Evolutionary conservation across 306 rosid species (phyloP).

Genomic region (Oxytropis ochrocephala): DNA sequence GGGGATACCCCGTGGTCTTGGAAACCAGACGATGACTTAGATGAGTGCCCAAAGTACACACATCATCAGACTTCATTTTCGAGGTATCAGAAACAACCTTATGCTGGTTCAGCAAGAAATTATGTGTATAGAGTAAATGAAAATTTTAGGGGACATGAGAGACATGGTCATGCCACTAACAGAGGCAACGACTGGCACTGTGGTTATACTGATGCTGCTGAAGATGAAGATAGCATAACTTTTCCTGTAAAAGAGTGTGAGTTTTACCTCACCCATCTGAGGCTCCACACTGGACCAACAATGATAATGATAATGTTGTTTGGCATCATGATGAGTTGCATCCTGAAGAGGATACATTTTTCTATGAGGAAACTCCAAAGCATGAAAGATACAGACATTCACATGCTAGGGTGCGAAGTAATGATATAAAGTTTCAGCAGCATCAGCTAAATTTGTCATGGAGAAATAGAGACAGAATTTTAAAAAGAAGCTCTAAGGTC

Average conservation of each 20-base stretch:
- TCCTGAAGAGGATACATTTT: not conserved
- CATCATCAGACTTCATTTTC: conserved; percentile 11
- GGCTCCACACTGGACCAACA: conserved; percentile 38
- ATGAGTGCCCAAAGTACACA: conserved; percentile 25
- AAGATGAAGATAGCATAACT: conserved; percentile 29
- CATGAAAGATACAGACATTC: conserved; percentile 19
- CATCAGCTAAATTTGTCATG: conserved; percentile 20
- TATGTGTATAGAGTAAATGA: conserved; percentile 26
- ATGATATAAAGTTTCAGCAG: conserved; percentile 28
- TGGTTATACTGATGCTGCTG: conserved; percentile 22
- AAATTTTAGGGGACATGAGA: conserved; percentile 21
- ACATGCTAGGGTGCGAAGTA: conserved; percentile 26
- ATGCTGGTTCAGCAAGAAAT: conserved; percentile 26
- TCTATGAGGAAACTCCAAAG: not conserved
- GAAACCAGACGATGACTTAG: conserved; percentile 19
- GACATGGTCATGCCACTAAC: conserved; percentile 16
- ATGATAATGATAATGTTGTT: conserved; percentile 32
- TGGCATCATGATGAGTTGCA: conserved; percentile 22
- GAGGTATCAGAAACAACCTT: conserved; percentile 25
- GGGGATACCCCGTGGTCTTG: conserved; percentile 30
- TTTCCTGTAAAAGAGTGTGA: conserved; percentile 28
- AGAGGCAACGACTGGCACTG: conserved; percentile 30
- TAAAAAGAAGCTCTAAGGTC: conserved; percentile 31
- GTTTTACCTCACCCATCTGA: conserved; percentile 26
- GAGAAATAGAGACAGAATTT: conserved; percentile 27